A percentile compares a stretch with the other conserved stretches of the same genome.
Evolutionary conservation across 2,329 filamentous ascomycete species (phyloP).

Genomic region (Colletotrichum falcatum): DNA sequence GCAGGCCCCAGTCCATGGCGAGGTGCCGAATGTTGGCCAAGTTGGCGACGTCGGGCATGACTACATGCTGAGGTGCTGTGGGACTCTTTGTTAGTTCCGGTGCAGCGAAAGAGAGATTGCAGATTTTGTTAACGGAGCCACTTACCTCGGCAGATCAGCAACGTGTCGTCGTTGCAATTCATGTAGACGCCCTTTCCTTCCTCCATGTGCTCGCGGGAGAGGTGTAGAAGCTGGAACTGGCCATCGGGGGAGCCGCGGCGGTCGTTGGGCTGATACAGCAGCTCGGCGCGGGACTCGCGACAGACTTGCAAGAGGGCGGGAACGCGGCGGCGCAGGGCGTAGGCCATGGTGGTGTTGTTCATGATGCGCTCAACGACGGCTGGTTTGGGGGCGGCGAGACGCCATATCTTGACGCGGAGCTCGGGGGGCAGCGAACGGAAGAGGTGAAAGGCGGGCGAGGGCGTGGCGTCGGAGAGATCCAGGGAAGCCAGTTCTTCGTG

Average conservation of each 20-base stretch:
- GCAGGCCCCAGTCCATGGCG: conserved; percentile 39
- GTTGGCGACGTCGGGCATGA: conserved; percentile 13
- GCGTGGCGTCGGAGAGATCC: not conserved
- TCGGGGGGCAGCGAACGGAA: conserved; percentile 20
- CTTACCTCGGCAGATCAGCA: conserved; percentile 28
- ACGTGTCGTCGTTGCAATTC: conserved; percentile 23
- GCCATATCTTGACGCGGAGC: conserved; percentile 28
- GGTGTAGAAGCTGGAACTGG: conserved; percentile 16
- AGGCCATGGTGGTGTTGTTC: conserved; percentile 16
- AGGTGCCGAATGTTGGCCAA: conserved; percentile 28
- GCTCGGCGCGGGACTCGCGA: conserved; percentile 20
- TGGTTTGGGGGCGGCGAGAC: conserved; percentile 4
- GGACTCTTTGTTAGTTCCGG: not conserved
- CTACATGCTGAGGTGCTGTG: not conserved
- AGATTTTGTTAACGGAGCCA: not conserved
- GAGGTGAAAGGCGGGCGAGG: conserved; percentile 16
- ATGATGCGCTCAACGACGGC: conserved; percentile 14
- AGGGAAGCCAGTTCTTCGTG: not conserved
- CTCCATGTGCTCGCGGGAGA: not conserved
- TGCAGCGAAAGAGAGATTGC: not conserved
- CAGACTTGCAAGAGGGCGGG: conserved; percentile 22
- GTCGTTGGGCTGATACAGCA: not conserved
- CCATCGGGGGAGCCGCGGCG: not conserved
- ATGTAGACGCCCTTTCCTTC: conserved; percentile 10
- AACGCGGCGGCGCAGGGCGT: conserved; percentile 13